phyloP scores from a whole-genome alignment of 2,329 filamentous ascomycete species.

The Xylariaceae sp. region DNA sequence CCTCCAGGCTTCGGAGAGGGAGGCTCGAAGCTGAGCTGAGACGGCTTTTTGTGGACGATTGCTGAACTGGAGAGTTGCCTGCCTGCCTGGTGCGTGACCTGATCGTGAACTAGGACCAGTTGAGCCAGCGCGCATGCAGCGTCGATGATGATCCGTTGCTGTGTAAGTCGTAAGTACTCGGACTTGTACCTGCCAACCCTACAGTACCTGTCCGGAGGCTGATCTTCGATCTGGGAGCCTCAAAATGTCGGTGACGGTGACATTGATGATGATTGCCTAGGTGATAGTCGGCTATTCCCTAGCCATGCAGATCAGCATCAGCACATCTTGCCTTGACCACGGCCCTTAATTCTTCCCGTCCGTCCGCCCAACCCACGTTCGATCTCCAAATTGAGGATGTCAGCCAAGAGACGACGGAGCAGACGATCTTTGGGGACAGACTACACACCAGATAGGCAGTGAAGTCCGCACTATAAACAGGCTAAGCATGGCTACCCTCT shows the following conservation, averaged over 20 bases:
- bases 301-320: background rate
- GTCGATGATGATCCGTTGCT: background rate
- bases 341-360: background rate
- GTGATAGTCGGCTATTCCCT: background rate
- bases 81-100: too few relatives aligned
- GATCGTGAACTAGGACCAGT: background rate
- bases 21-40: constrained; percentile 1
- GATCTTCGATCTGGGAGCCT: background rate
- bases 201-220: too few relatives aligned
- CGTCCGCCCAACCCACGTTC: too few relatives aligned
- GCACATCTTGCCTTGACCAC: background rate
- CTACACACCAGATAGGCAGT: background rate
- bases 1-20: background rate
- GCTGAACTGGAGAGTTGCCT: background rate
- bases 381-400: background rate
- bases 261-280: background rate
- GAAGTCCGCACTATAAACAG: background rate
- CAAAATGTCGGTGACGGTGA: constrained; percentile 8
- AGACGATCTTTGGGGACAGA: background rate
- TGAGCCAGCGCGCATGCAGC: background rate
- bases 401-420: background rate
- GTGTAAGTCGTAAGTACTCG: too few relatives aligned
- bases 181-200: too few relatives aligned
- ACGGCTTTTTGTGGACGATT: background rate
- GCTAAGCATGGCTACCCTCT: background rate